A percentile compares a stretch with the other conserved stretches of the same genome.
Conservation (phyloP, 306 rosid species). For the Herpetospermum pedunculosum region DNA sequence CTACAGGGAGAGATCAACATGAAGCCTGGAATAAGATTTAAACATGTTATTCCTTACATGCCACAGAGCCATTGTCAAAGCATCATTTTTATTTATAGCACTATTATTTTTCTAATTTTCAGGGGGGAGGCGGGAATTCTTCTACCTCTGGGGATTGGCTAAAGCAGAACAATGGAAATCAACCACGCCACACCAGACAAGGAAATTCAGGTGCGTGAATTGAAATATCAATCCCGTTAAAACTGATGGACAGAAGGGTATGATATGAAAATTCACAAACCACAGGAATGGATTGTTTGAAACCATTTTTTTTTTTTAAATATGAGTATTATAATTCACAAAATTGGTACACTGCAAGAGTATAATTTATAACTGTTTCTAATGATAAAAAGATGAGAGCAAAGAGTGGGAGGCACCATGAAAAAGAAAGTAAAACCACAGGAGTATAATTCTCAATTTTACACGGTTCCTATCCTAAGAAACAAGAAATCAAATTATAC, state of each 20-base stretch:
- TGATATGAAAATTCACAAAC: background rate
- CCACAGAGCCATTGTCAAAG: background rate
- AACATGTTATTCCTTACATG: background rate
- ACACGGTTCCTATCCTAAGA: constrained; percentile 13
- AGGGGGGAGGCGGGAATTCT: constrained; percentile 25
- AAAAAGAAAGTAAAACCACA: background rate
- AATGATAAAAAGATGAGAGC: background rate
- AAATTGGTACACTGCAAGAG: background rate
- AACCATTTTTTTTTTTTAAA: background rate
- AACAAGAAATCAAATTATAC: constrained; percentile 13
- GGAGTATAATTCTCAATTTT: background rate
- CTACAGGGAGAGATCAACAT: background rate
- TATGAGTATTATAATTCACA: background rate
- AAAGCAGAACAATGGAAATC: constrained; percentile 21
- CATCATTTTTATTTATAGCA: background rate
- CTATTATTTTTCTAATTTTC: constrained; percentile 8
- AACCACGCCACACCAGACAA: constrained; percentile 24
- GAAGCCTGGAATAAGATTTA: background rate
- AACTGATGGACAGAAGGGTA: background rate
- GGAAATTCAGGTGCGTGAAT: constrained; percentile 21
- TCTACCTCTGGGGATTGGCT: constrained; percentile 26
- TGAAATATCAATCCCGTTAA: background rate
- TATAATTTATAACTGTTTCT: background rate
- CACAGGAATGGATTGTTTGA: background rate
- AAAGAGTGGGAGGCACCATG: background rate